Conservation (phyloP, 2,329 filamentous ascomycete genomes). For the Magnaporthiopsis poae region DNA sequence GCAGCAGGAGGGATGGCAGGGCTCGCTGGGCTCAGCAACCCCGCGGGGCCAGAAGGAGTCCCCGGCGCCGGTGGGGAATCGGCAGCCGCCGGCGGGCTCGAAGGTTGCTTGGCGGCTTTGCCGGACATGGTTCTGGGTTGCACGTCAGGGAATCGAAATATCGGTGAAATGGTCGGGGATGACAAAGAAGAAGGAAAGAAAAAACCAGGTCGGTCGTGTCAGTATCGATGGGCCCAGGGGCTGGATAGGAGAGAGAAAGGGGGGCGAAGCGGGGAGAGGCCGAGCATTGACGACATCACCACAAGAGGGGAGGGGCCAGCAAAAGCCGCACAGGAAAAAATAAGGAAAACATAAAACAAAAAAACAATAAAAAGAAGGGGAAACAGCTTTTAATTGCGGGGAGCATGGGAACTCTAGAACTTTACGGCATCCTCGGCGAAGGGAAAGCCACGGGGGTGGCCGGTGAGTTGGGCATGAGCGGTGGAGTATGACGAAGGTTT, state of each 20-base stretch:
- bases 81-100: not conserved
- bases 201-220: not conserved
- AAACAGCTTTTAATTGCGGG: too few species aligned
- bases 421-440: too few species aligned
- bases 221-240: not conserved
- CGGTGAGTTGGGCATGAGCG: too few species aligned
- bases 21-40: not conserved
- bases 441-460: too few species aligned
- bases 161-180: not conserved
- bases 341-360: too few species aligned
- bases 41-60: not conserved
- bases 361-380: too few species aligned
- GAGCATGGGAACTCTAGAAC: too few species aligned
- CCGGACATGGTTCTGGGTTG: not conserved
- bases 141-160: not conserved
- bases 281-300: not conserved
- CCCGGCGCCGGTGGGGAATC: not conserved
- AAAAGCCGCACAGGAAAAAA: too few species aligned
- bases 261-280: not conserved
- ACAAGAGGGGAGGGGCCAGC: not conserved
- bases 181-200: not conserved
- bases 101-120: not conserved
- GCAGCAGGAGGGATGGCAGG: not conserved
- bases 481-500: too few species aligned
- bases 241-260: not conserved